Evolutionary conservation across 140 eudicot genomes (phyloP).

Genomic region (Ambrosia hybrid): DNA sequence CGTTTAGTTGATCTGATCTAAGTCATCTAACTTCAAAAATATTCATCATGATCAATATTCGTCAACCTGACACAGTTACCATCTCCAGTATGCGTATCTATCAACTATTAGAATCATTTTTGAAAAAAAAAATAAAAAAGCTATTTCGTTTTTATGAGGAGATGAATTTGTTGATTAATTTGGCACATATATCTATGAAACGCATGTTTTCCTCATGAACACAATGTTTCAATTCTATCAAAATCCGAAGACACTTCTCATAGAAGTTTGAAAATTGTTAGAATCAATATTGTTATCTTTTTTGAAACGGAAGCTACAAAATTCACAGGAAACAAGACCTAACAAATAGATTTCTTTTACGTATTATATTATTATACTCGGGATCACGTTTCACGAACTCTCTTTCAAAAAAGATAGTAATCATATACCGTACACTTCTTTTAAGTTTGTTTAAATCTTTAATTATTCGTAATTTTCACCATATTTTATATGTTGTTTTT

Average conservation of each 20-base stretch:
- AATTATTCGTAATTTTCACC: background rate
- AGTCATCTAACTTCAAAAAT: no score
- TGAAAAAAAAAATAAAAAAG: background rate
- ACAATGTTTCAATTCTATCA: conserved; percentile 17
- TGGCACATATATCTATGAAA: conserved; percentile 22
- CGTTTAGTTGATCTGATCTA: no score
- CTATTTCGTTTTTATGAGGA: conserved; percentile 18
- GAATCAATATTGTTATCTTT: conserved; percentile 9
- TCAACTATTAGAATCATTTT: no score
- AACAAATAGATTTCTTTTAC: conserved; percentile 33
- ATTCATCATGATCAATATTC: no score
- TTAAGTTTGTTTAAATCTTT: background rate
- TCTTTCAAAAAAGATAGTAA: conserved; percentile 8
- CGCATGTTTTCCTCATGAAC: conserved; percentile 35
- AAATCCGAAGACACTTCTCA: conserved; percentile 10
- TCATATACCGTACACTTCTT: background rate
- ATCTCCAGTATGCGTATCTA: no score
- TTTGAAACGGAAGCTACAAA: conserved; percentile 22
- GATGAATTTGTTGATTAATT: conserved; percentile 17
- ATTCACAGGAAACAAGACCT: conserved; percentile 33
- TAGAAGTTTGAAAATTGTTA: conserved; percentile 27
- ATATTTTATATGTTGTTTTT: no score
- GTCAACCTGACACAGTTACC: no score
- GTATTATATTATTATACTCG: conserved; percentile 17
- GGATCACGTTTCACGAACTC: conserved; percentile 18